These are phyloP conservation scores for Lasiodiplodia gonubiensis DNA, from an alignment of 2,329 filamentous ascomycete species.

Conservation along the genomic window DNA sequence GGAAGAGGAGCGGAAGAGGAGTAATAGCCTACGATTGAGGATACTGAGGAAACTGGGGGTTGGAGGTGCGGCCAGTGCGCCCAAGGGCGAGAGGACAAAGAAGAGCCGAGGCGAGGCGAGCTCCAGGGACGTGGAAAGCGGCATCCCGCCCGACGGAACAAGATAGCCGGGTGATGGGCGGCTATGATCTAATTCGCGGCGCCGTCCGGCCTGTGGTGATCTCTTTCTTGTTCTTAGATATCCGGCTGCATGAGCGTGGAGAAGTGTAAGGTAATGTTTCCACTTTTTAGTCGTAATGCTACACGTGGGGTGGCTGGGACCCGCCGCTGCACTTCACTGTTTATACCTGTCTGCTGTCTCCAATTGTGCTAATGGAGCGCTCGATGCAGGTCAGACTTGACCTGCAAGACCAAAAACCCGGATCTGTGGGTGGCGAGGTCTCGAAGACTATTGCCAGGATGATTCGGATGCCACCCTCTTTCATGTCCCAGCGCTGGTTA, in stretches of 20 bases:
- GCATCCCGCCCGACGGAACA: slow-evolving; percentile 42
- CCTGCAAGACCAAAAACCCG: not conserved
- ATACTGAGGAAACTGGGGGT: slow-evolving; percentile 41
- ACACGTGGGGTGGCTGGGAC: not conserved
- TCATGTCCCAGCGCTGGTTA: not conserved
- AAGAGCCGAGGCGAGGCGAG: slow-evolving; percentile 9
- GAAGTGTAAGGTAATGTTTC: not conserved
- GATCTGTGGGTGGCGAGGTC: not conserved
- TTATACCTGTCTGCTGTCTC: not conserved
- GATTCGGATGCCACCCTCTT: not conserved
- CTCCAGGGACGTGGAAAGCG: slow-evolving; percentile 41
- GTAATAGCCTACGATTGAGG: slow-evolving; percentile 35
- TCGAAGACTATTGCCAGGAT: not conserved
- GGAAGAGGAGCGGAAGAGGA: slow-evolving; percentile 48
- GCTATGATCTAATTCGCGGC: not conserved
- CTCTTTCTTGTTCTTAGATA: not conserved
- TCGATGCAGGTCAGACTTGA: not conserved
- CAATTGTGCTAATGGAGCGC: not conserved
- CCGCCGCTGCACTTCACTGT: not conserved
- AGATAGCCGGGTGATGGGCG: slow-evolving; percentile 13
- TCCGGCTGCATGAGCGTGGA: slow-evolving; percentile 1
- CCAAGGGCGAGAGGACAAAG: slow-evolving; percentile 33
- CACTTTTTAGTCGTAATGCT: not conserved
- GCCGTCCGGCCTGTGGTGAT: not conserved
- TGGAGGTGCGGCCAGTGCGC: slow-evolving; percentile 32